phyloP scores from a whole-genome alignment of 306 rosid genomes.

The Quercus cerris region DNA sequence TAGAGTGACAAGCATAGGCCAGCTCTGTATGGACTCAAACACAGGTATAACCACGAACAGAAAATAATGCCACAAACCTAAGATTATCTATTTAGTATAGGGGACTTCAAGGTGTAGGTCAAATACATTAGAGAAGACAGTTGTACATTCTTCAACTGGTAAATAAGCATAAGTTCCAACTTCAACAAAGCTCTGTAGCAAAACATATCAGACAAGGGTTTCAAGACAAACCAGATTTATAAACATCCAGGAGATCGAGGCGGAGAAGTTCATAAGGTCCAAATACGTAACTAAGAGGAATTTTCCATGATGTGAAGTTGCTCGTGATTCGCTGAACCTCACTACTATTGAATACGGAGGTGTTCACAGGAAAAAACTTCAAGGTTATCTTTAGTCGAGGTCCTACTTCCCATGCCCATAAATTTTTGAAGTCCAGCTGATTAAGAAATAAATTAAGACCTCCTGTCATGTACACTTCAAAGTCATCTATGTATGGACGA shows the following conservation, averaged over 20 bases:
- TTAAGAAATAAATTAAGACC: constrained; percentile 39
- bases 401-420: constrained; percentile 66
- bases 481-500: constrained; percentile 35
- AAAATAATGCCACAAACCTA: not conserved
- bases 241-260: constrained; percentile 59
- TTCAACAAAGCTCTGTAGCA: not conserved
- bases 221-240: constrained; percentile 45
- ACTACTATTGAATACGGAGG: constrained; percentile 35
- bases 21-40: not conserved
- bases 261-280: constrained; percentile 91
- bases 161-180: constrained; percentile 9
- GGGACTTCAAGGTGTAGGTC: not conserved
- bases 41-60: not conserved
- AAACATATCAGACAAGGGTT: constrained; percentile 21
- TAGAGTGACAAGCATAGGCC: not conserved
- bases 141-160: constrained; percentile 3
- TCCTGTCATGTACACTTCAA: constrained; percentile 42
- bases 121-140: constrained; percentile 3
- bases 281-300: constrained; percentile 46
- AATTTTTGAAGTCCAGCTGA: constrained; percentile 50
- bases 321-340: constrained; percentile 49
- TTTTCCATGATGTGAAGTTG: constrained; percentile 44
- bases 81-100: not conserved
- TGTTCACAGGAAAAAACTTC: constrained; percentile 56
- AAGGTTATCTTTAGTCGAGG: constrained; percentile 73